phyloP scores from a whole-genome alignment of 192 early-diverging fungal genomes.

The Coemansia sp. region DNA sequence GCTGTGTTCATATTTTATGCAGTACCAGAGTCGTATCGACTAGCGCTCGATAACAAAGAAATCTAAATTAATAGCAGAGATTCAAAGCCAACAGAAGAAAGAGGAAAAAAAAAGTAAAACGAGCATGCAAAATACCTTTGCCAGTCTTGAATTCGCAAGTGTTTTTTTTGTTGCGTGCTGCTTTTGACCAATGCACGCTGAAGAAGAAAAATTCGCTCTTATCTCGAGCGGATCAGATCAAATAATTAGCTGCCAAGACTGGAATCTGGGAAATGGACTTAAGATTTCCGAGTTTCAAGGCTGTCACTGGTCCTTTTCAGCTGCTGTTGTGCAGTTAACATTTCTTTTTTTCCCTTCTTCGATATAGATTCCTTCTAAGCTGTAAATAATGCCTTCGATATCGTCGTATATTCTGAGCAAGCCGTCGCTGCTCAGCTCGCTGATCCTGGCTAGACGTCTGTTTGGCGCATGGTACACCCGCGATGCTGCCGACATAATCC shows the following conservation, averaged over 20 bases:
- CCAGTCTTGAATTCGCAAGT: too few species aligned
- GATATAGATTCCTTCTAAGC: too few species aligned
- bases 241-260: not conserved
- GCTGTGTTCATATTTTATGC: constrained; percentile 30
- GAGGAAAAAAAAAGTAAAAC: too few species aligned
- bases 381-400: constrained; percentile 7
- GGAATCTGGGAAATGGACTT: not conserved
- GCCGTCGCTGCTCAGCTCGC: constrained; percentile 11
- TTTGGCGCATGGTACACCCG: constrained; percentile 13
- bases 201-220: not conserved
- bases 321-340: too few species aligned
- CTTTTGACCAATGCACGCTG: too few species aligned
- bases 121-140: too few species aligned
- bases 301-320: too few species aligned
- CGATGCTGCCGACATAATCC: constrained; percentile 26
- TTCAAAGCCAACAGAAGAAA: not conserved
- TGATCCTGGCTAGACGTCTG: constrained; percentile 16
- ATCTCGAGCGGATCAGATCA: not conserved
- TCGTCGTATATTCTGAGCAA: constrained; percentile 6
- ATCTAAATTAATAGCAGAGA: not conserved
- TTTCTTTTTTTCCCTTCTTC: not conserved
- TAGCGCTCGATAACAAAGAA: not conserved
- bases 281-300: not conserved
- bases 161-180: too few species aligned
- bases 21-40: not conserved